Conservation (phyloP, 169 alveolate genomes). For the Eimeria sp. region DNA sequence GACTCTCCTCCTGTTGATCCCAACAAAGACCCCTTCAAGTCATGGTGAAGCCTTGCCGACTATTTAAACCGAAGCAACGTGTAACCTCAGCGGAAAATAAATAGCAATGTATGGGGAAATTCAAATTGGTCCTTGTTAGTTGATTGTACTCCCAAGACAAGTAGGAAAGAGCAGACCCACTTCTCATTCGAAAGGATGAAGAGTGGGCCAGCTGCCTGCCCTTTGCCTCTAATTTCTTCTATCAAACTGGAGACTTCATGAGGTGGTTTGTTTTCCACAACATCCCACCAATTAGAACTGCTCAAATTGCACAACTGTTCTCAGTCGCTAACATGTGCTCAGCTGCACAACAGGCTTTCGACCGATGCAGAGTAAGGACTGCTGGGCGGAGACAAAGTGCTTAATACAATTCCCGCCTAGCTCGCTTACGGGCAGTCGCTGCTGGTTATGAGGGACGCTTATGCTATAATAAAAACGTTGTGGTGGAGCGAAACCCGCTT, state of each 20-base stretch:
- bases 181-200: background rate
- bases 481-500: background rate
- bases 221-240: background rate
- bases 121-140: background rate
- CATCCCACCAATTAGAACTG: background rate
- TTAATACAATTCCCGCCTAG: background rate
- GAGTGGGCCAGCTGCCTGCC: background rate
- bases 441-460: background rate
- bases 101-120: background rate
- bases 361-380: background rate
- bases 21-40: slow-evolving; percentile 80
- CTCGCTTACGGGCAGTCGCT: background rate
- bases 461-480: background rate
- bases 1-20: slow-evolving; percentile 83
- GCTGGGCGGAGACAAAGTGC: too few relatives aligned
- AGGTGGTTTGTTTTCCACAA: background rate
- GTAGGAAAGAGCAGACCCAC: background rate
- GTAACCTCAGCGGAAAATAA: background rate
- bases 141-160: background rate
- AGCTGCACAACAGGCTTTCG: background rate
- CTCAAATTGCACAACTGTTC: background rate
- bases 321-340: background rate
- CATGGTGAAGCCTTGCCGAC: slow-evolving; percentile 62
- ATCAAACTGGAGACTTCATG: background rate
- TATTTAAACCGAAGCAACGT: background rate